phyloP scores from a whole-genome alignment of 768 basidiomycete genomes.

The Russula sp. region DNA sequence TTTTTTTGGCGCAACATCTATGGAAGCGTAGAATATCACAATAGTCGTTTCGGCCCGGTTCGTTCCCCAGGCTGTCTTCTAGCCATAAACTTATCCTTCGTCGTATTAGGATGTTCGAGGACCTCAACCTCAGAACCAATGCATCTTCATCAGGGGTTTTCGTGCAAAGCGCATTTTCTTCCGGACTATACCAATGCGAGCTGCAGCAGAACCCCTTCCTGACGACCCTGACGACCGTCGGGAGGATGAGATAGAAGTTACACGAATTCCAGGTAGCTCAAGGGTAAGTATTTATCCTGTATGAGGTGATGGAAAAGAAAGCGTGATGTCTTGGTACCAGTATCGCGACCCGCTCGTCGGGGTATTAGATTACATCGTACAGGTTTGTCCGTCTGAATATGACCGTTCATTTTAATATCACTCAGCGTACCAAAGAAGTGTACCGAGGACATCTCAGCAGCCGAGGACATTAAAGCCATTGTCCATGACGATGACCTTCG shows the following conservation, averaged over 20 bases:
- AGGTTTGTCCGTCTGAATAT: slow-evolving; percentile 3
- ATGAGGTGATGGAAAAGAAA: neutral
- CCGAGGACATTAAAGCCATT: slow-evolving; percentile 9
- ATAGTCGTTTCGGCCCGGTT: neutral
- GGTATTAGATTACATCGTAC: slow-evolving; percentile 17
- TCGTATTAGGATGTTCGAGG: no score
- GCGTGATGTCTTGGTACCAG: neutral
- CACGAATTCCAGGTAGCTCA: neutral
- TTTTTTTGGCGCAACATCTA: neutral
- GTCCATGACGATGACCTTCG: slow-evolving; percentile 22
- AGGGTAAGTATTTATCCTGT: neutral
- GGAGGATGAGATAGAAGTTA: neutral
- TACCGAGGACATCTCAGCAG: neutral
- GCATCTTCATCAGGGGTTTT: slow-evolving; percentile 18
- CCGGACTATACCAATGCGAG: neutral
- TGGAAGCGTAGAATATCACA: neutral
- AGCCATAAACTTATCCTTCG: neutral
- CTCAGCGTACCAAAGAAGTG: slow-evolving; percentile 8
- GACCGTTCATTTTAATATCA: neutral
- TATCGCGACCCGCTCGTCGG: slow-evolving; percentile 17
- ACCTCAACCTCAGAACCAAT: slow-evolving; percentile 5
- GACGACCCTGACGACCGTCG: neutral
- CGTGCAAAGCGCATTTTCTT: slow-evolving; percentile 19
- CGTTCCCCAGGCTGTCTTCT: neutral
- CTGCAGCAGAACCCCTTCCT: slow-evolving; percentile 10